Percentiles rank a stretch among this genome's conserved stretches.
These are phyloP conservation scores for Apostasia ramifera DNA, from an alignment of 106 monocot genomes.

Conservation along the genomic window DNA sequence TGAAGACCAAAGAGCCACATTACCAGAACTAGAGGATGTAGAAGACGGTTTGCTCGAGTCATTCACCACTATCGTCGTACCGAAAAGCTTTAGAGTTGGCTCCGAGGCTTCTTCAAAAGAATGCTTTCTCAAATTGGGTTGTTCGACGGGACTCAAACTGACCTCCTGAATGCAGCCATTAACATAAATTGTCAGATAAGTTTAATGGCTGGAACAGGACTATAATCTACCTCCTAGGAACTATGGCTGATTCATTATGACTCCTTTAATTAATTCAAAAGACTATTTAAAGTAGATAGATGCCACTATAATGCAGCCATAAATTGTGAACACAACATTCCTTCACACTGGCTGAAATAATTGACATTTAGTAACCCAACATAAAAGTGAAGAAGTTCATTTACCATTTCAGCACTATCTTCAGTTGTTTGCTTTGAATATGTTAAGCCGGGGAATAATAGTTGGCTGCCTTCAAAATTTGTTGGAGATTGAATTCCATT, in stretches of 20 bases:
- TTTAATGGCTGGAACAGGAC: no score
- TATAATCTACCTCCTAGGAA: no score
- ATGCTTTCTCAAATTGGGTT: slow-evolving; percentile 11
- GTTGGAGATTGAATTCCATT: slow-evolving; percentile 7
- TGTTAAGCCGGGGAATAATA: neutral
- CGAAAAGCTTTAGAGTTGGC: slow-evolving; percentile 64
- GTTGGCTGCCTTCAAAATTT: slow-evolving; percentile 12
- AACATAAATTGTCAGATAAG: neutral
- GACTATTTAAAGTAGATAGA: no score
- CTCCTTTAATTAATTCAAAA: no score
- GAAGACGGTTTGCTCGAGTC: slow-evolving; percentile 17
- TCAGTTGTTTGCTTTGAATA: neutral
- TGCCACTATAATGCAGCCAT: no score
- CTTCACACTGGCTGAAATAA: no score
- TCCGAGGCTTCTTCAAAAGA: slow-evolving; percentile 15
- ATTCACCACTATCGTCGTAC: slow-evolving; percentile 37
- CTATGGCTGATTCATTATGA: no score
- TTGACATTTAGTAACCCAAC: no score
- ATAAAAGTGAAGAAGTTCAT: neutral
- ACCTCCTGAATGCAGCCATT: slow-evolving; percentile 18
- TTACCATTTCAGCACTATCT: slow-evolving; percentile 29
- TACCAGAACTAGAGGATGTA: neutral
- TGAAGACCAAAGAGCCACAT: neutral
- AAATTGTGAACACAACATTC: no score
- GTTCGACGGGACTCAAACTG: slow-evolving; percentile 6